Conservation (phyloP, 352 stramenopile genomes). For the Globisporangium okanoganense region DNA sequence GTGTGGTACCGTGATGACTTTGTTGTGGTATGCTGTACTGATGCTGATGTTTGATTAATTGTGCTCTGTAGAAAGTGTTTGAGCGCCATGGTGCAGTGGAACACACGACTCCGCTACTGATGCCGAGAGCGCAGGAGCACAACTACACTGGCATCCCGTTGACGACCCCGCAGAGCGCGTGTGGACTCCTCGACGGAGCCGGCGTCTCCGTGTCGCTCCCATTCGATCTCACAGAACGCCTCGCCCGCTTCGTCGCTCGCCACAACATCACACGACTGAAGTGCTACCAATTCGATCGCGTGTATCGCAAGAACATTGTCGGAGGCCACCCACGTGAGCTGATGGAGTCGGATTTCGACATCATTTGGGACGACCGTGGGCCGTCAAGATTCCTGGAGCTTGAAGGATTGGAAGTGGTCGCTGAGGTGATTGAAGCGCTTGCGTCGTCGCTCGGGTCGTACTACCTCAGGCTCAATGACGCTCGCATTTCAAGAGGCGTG, state of each 20-base stretch:
- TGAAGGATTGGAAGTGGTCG: slow-evolving; percentile 74
- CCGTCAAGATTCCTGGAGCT: slow-evolving; percentile 71
- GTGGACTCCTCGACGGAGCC: slow-evolving; percentile 62
- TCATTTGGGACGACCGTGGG: slow-evolving; percentile 76
- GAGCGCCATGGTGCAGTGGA: slow-evolving; percentile 78
- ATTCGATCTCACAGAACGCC: slow-evolving; percentile 81
- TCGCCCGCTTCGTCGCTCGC: slow-evolving; percentile 75
- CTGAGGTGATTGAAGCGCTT: slow-evolving; percentile 64
- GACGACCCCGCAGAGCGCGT: slow-evolving; percentile 51
- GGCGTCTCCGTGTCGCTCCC: slow-evolving; percentile 79
- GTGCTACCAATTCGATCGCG: slow-evolving; percentile 82
- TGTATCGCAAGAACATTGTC: slow-evolving; percentile 74
- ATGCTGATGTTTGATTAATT: not conserved
- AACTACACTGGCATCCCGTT: slow-evolving; percentile 67
- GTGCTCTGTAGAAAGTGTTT: slow-evolving; percentile 62
- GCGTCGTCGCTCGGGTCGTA: slow-evolving; percentile 61
- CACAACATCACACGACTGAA: slow-evolving; percentile 82
- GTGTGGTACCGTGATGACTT: not conserved
- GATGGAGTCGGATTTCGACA: slow-evolving; percentile 79
- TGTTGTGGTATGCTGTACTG: not conserved
- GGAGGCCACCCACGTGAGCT: slow-evolving; percentile 80
- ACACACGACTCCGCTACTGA: slow-evolving; percentile 72
- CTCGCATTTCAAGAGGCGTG: slow-evolving; percentile 60
- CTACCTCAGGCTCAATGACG: slow-evolving; percentile 80
- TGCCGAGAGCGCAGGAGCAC: slow-evolving; percentile 60